Percentiles rank a stretch among this genome's conserved stretches.
Evolutionary conservation across 495 filamentous ascomycete species (phyloP).

Genomic region (Thozetella sp.): DNA sequence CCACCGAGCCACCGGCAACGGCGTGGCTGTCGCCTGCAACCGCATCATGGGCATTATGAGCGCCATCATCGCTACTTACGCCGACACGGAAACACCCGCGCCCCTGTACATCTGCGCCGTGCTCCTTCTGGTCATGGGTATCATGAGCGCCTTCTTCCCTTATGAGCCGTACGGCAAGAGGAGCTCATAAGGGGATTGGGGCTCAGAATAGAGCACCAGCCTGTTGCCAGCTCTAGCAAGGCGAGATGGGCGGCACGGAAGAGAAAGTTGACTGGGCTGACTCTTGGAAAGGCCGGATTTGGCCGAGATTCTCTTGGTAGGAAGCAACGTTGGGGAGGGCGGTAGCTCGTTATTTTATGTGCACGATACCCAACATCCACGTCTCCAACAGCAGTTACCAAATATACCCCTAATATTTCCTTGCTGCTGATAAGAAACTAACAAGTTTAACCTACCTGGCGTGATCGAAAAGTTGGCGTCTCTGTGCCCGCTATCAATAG

Average conservation of each 20-base stretch:
- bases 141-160: conserved; percentile 60
- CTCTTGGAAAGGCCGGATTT: too few relatives aligned
- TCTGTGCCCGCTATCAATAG: too few relatives aligned
- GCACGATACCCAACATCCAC: too few relatives aligned
- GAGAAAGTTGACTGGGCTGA: too few relatives aligned
- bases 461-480: too few relatives aligned
- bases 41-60: conserved; percentile 74
- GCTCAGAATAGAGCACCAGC: conserved; percentile 29
- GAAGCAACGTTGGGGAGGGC: not conserved
- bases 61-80: conserved; percentile 63
- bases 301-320: too few relatives aligned
- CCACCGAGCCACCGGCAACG: conserved; percentile 71
- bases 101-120: conserved; percentile 73
- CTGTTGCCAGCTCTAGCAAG: too few relatives aligned
- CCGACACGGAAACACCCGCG: conserved; percentile 58
- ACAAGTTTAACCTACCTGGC: too few relatives aligned
- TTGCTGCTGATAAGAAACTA: too few relatives aligned
- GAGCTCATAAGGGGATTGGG: conserved; percentile 48
- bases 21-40: conserved; percentile 68
- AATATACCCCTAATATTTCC: too few relatives aligned
- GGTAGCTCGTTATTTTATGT: not conserved
- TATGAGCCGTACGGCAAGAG: conserved; percentile 73
- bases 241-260: too few relatives aligned
- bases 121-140: conserved; percentile 66
- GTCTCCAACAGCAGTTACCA: too few relatives aligned